Evolutionary conservation across 257 asterid species (phyloP), one percentile per base, ranked within the genome.

Genomic region (Schizonepeta tenuifolia): DNA sequence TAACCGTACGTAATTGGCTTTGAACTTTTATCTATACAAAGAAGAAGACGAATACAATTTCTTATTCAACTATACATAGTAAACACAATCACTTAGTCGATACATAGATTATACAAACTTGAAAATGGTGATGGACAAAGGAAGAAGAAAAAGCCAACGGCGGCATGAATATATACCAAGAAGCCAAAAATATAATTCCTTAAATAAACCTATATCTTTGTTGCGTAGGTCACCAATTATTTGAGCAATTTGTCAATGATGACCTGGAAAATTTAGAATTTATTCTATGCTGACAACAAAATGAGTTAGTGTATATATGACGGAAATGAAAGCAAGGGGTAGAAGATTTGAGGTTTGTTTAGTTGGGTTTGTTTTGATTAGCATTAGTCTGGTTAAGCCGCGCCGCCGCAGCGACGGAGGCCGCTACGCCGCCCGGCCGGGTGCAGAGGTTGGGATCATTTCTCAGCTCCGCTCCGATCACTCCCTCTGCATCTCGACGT

Each of bases 351-450:
- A 8, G 6, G 6, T 63, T 14, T 14, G 24, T 18, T 67, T 38
- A 41, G 46, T 13, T 59, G 43, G 43, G 20, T 58, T 70, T 71
- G 35, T 40, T 63, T 14, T 69, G 74, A 50, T 26, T 63, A 71
- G 76, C 38, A 77, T 80, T 72, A 11, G 84, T 33, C 74, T 87
- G 97, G 80, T 94, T 91, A 38, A 91, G 93, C 86, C 99, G 84
- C 15, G 99, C 99, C 5, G 99, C 99, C 0, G 97, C 97, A 6
- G 97, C 97, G 20, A 91, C 65, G 56, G 97, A 89, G 40, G 98
- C 96, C 0, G 98, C 96, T 2, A 94, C 97, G 1, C 98, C 98
- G 6, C 98, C 97, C 0, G 97, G 97, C 21, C 90, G 94, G n/a
- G 97, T 91, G 82, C 96, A 86, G 17, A 94, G 82, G 75, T 91